Evolutionary conservation across 495 filamentous ascomycete species (phyloP).

Genomic region (Parachaetomium inaequale): DNA sequence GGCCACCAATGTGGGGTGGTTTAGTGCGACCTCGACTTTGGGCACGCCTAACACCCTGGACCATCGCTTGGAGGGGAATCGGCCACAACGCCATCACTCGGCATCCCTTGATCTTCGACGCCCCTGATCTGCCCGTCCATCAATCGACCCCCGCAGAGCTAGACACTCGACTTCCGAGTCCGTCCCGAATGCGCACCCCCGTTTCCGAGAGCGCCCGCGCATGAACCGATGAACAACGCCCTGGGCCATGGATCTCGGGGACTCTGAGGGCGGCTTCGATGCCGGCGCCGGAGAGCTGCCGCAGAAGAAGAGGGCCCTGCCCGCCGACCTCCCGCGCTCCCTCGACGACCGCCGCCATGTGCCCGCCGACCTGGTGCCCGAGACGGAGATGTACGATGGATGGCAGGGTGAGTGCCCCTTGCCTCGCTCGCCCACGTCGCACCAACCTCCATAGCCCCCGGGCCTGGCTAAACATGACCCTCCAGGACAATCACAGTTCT

Average conservation of each 20-base stretch:
- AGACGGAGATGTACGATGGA: constrained; percentile 97
- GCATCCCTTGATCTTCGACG: neutral
- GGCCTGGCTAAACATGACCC: constrained; percentile 23
- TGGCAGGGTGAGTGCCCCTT: constrained; percentile 75
- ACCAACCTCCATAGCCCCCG: neutral
- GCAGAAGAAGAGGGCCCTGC: constrained; percentile 54
- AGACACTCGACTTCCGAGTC: neutral
- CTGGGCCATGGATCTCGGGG: constrained; percentile 55
- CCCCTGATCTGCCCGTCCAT: neutral
- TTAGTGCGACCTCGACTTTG: constrained; percentile 9
- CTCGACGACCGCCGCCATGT: constrained; percentile 78
- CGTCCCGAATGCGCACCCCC: neutral
- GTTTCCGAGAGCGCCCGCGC: constrained; percentile 1
- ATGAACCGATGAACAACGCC: constrained; percentile 8
- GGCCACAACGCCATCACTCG: neutral
- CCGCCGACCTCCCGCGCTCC: constrained; percentile 83
- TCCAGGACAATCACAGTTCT: constrained; percentile 88
- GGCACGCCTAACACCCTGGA: constrained; percentile 6
- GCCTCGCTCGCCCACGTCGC: constrained; percentile 19
- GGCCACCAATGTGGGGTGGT: constrained; percentile 18
- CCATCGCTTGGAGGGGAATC: constrained; percentile 8
- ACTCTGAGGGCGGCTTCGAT: constrained; percentile 48
- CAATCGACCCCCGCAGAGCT: neutral
- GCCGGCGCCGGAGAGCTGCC: constrained; percentile 21
- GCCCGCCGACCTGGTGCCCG: constrained; percentile 53